These are phyloP conservation scores for Epicoccum nigrum DNA, from an alignment of 2,329 filamentous ascomycete species.

Conservation along the genomic window DNA sequence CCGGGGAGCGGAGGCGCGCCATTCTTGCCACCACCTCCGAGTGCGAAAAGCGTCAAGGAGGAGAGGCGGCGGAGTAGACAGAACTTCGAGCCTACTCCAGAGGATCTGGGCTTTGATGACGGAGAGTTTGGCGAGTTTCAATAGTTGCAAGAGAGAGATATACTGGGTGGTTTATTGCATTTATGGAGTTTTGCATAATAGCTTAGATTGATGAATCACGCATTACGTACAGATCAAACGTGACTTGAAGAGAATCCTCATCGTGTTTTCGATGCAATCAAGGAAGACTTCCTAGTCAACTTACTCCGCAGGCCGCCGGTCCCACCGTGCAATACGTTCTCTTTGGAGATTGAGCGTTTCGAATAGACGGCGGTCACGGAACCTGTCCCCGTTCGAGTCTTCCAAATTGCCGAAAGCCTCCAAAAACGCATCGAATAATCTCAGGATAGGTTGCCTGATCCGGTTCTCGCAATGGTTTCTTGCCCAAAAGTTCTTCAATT, in stretches of 20 bases:
- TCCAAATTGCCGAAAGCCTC: conserved; percentile 4
- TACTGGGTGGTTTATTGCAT: conserved; percentile 13
- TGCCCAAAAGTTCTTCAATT: conserved; percentile 2
- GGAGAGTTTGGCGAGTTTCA: conserved; percentile 87
- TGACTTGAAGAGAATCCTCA: no score
- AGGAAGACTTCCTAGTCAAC: no score
- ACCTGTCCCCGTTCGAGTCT: neutral
- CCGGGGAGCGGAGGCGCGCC: conserved; percentile 53
- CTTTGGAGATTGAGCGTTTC: no score
- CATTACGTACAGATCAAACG: neutral
- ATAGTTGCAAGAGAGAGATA: conserved; percentile 32
- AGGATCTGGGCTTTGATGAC: conserved; percentile 82
- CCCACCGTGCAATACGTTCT: no score
- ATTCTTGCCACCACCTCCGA: conserved; percentile 71
- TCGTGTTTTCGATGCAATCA: no score
- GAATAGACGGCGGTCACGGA: neutral
- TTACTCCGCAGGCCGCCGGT: no score
- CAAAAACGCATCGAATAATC: conserved; percentile 13
- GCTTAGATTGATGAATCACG: conserved; percentile 10
- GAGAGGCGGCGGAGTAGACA: conserved; percentile 62
- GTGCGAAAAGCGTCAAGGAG: conserved; percentile 65
- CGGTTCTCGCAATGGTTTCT: conserved; percentile 6
- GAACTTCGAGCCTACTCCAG: conserved; percentile 49
- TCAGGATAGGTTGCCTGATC: conserved; percentile 4
- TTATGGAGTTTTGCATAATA: conserved; percentile 27